Percentiles rank a stretch among this genome's conserved stretches.
phyloP scores from a whole-genome alignment of 441 rosid species.

The Eruca vesicaria region DNA sequence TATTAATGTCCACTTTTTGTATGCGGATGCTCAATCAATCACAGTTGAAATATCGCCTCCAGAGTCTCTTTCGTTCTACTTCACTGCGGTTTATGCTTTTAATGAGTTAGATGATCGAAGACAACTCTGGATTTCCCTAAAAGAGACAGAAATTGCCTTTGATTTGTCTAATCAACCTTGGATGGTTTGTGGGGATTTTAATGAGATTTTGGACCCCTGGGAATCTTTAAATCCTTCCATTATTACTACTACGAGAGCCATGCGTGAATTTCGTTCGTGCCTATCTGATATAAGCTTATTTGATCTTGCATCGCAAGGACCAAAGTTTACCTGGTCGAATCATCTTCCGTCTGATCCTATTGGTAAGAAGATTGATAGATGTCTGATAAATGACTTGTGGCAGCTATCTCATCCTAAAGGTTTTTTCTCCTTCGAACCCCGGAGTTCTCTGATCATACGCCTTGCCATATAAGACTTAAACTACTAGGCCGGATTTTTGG shows the following conservation, averaged over 20 bases:
- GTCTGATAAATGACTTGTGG: background rate
- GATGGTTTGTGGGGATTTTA: too few relatives aligned
- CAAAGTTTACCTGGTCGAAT: background rate
- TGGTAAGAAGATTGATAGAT: background rate
- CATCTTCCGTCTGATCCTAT: background rate
- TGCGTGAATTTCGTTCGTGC: background rate
- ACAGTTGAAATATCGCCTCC: background rate
- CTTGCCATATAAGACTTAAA: background rate
- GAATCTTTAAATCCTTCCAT: background rate
- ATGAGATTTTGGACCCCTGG: too few relatives aligned
- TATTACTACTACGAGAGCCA: background rate
- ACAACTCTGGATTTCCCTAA: background rate
- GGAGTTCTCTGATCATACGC: background rate
- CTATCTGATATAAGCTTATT: background rate
- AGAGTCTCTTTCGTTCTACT: background rate
- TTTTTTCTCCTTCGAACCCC: background rate
- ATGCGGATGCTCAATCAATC: background rate
- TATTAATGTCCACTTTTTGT: background rate
- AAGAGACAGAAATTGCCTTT: background rate
- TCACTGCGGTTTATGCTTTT: background rate
- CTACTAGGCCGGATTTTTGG: background rate
- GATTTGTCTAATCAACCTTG: background rate
- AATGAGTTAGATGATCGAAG: background rate
- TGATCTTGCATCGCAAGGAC: background rate
- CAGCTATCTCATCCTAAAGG: background rate